A percentile compares a stretch with the other conserved stretches of the same genome.
Evolutionary conservation across 176 grass and related monocot species (phyloP).

Genomic region (Bromus sterilis): DNA sequence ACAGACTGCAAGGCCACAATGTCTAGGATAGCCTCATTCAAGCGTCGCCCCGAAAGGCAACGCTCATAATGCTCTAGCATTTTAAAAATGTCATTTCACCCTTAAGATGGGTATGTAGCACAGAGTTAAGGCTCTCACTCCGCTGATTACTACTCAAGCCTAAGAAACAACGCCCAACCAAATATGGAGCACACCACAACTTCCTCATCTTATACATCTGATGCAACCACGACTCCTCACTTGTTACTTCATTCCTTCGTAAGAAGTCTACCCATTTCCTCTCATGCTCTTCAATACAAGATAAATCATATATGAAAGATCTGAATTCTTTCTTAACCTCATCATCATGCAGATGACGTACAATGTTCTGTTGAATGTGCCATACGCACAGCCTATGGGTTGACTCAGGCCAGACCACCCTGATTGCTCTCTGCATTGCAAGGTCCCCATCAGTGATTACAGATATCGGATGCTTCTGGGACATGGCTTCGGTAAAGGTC

Average conservation of each 20-base stretch:
- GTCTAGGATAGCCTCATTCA: not conserved
- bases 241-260: not conserved
- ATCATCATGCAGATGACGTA: not conserved
- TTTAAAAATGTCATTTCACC: not conserved
- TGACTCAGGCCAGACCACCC: not conserved
- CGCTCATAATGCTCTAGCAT: not conserved
- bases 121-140: not conserved
- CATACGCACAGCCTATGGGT: not conserved
- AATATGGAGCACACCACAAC: not conserved
- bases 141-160: not conserved
- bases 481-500: not conserved
- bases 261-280: not conserved
- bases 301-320: not conserved
- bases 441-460: not conserved
- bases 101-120: not conserved
- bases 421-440: not conserved
- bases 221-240: not conserved
- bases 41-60: not conserved
- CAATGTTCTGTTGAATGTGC: not conserved
- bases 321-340: not conserved
- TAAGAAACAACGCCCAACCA: not conserved
- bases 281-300: not conserved
- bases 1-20: not conserved
- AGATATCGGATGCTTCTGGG: not conserved
- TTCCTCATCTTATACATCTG: not conserved